Conservation (phyloP, 257 asterid genomes). For the Plantago elongata region DNA sequence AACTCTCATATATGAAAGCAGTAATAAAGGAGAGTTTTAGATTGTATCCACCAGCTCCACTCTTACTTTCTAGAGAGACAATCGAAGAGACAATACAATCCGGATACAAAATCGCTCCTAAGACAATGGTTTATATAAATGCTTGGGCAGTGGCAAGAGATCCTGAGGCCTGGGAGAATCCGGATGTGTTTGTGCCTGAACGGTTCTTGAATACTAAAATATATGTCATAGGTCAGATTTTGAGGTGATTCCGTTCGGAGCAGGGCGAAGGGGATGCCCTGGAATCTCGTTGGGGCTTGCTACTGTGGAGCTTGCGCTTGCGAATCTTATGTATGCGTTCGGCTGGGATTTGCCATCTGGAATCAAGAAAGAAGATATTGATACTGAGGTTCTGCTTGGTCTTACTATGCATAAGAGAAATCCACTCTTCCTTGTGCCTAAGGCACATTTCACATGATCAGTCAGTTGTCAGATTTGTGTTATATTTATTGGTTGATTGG, state of each 20-base stretch:
- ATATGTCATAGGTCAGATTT: conserved; percentile 20
- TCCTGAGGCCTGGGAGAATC: conserved; percentile 21
- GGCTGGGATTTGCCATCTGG: conserved; percentile 25
- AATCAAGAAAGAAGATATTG: conserved; percentile 16
- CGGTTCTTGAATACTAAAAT: conserved; percentile 19
- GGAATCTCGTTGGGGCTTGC: conserved; percentile 22
- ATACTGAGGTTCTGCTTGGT: conserved; percentile 20
- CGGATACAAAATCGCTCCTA: conserved; percentile 23
- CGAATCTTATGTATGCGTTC: conserved; percentile 20
- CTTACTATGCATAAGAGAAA: conserved; percentile 25
- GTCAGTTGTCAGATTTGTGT: too few relatives aligned
- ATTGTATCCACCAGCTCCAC: conserved; percentile 23
- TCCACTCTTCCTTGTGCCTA: conserved; percentile 20
- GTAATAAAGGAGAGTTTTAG: conserved; percentile 13
- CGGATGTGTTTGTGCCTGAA: conserved; percentile 21
- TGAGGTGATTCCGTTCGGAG: conserved; percentile 25
- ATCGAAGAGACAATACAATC: conserved; percentile 2
- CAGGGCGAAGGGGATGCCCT: conserved; percentile 23
- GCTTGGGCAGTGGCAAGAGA: conserved; percentile 28
- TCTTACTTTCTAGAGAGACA: conserved; percentile 25
- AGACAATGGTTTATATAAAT: conserved; percentile 24
- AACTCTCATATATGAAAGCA: conserved; percentile 24
- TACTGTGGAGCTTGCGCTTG: conserved; percentile 22
- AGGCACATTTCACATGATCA: neutral
- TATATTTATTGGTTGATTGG: too few relatives aligned